Evolutionary conservation across 2,329 filamentous ascomycete species (phyloP).

Genomic region (Penicillium italicum): DNA sequence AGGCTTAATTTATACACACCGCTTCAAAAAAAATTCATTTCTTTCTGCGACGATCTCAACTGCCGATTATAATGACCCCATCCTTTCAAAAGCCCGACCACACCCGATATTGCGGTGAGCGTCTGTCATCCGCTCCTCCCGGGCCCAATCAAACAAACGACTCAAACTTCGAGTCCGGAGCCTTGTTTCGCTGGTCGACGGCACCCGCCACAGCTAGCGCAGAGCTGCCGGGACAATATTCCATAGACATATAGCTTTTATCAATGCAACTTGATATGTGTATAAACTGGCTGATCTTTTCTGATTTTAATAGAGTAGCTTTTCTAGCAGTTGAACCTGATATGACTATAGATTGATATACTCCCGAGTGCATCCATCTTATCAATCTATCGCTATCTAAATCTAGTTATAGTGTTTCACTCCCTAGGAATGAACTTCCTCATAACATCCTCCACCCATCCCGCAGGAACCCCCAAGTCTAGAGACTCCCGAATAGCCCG

Average conservation of each 20-base stretch:
- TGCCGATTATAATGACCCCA: conserved; percentile 12
- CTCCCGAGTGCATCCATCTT: background rate
- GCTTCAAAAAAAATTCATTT: conserved; percentile 7
- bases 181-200: conserved; percentile 10
- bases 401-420: background rate
- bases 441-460: conserved; percentile 40
- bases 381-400: background rate
- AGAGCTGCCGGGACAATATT: conserved; percentile 13
- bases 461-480: conserved; percentile 31
- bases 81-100: background rate
- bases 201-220: conserved; percentile 6
- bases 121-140: background rate
- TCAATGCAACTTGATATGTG: conserved; percentile 5
- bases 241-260: conserved; percentile 19
- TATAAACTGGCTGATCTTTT: background rate
- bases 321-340: background rate
- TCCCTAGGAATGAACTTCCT: conserved; percentile 35
- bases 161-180: background rate
- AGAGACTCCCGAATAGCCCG: conserved; percentile 40
- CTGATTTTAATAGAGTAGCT: background rate
- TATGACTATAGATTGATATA: background rate
- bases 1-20: conserved; percentile 38
- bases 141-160: background rate
- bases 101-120: conserved; percentile 7
- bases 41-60: conserved; percentile 10